These are phyloP conservation scores for Viola odorata DNA, from an alignment of 345 rosid genomes.

Conservation along the genomic window DNA sequence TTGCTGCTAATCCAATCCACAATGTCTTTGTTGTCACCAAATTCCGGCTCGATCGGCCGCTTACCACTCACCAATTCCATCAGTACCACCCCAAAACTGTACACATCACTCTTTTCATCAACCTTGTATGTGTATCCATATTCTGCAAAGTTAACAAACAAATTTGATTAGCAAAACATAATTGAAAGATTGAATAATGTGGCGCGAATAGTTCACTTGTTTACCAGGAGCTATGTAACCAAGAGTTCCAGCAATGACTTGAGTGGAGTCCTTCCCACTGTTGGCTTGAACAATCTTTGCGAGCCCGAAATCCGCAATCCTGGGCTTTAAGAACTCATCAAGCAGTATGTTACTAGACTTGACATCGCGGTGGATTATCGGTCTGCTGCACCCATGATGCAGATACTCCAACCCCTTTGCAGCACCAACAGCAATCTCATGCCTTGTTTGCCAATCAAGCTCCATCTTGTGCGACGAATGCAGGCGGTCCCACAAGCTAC, in stretches of 20 bases:
- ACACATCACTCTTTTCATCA: slow-evolving; percentile 85
- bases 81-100: slow-evolving; percentile 87
- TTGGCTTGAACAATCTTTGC: slow-evolving; percentile 69
- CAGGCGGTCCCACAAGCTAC: slow-evolving; percentile 85
- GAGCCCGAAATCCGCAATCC: slow-evolving; percentile 94
- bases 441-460: slow-evolving; percentile 81
- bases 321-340: slow-evolving; percentile 67
- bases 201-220: background rate
- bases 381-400: slow-evolving; percentile 72
- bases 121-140: slow-evolving; percentile 81
- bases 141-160: slow-evolving; percentile 37
- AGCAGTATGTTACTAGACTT: slow-evolving; percentile 80
- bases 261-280: slow-evolving; percentile 54
- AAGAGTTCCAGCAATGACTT: slow-evolving; percentile 74
- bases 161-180: background rate
- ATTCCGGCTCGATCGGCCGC: slow-evolving; percentile 72
- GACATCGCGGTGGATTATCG: slow-evolving; percentile 78
- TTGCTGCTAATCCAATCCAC: slow-evolving; percentile 66
- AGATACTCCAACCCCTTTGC: slow-evolving; percentile 86
- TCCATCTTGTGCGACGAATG: slow-evolving; percentile 53
- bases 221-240: slow-evolving; percentile 99
- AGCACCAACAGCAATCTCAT: slow-evolving; percentile 77
- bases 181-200: background rate
- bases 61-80: slow-evolving; percentile 88
- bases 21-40: slow-evolving; percentile 72